Evolutionary conservation across 805 yeast genomes (phyloP).

Genomic region (Spathaspora boniae): DNA sequence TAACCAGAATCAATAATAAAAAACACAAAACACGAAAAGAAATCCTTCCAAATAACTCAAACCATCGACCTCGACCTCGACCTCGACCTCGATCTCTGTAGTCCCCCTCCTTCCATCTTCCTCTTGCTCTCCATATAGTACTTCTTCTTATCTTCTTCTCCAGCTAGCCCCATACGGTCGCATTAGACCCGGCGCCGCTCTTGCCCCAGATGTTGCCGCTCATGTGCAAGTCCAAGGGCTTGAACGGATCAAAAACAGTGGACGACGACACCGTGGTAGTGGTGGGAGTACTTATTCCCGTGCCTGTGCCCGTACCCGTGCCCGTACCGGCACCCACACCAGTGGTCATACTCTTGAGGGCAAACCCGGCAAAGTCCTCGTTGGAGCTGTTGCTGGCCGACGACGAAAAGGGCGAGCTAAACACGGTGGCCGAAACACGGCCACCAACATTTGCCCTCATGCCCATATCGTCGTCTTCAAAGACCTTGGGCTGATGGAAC

Average conservation of each 20-base stretch:
- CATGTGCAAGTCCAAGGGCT: conserved; percentile 15
- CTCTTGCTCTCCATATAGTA: too few relatives aligned
- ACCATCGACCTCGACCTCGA: too few relatives aligned
- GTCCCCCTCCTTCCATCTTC: too few relatives aligned
- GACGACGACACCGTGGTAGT: too few relatives aligned
- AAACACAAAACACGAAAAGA: too few relatives aligned
- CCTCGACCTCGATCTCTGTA: too few relatives aligned
- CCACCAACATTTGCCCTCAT: background rate
- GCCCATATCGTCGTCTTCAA: background rate
- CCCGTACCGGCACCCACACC: conserved; percentile 1
- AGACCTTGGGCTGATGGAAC: too few relatives aligned
- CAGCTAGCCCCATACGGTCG: conserved; percentile 35
- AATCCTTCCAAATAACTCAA: too few relatives aligned
- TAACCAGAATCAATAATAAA: too few relatives aligned
- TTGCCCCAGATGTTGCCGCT: conserved; percentile 23
- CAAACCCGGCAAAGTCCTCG: background rate
- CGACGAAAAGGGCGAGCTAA: conserved; percentile 1
- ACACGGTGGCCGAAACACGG: background rate
- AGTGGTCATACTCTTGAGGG: background rate
- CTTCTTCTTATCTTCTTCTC: too few relatives aligned
- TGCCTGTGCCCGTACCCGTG: background rate
- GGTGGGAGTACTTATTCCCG: too few relatives aligned
- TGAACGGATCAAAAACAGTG: conserved; percentile 25
- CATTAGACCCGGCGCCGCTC: conserved; percentile 12
- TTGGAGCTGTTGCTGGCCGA: conserved; percentile 1